Evolutionary conservation across 78 protist species (phyloP), one percentile per base, ranked within the genome.

Genomic region (Salpingoeca rosetta): DNA sequence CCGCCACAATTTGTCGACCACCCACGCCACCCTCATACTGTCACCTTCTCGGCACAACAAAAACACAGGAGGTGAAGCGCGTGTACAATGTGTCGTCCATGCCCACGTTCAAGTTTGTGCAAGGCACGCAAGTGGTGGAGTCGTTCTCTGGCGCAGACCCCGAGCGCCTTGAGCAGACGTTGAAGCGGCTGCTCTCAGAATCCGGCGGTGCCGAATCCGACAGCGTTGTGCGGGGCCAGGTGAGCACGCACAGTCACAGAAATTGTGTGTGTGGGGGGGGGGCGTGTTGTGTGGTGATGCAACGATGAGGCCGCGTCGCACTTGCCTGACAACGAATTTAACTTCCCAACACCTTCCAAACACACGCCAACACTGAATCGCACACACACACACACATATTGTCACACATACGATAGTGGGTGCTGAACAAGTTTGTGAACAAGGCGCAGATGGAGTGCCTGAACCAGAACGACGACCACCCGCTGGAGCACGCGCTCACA

Each of bases 401-500:
- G n/a, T n/a, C n/a, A n/a, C n/a, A n/a, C n/a, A n/a, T n/a, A n/a
- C 65, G 7, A 51, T 51, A 51, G 65, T 51, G 65, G 65, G 17
- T 22, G 65, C 65, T 51, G 65, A 51, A 51, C 65, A 7, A 17
- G 31, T 51, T 51, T 17, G 17, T 51, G 31, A 51, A 51, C 65
- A 51, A 22, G 65, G 31, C 7, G 17, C 65, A 51, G 56, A 28
- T 79, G 41, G 88, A 85, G 44, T 39, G 57, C 17, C 84, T 85
- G 36, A 85, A 85, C 76, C 84, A 79, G 83, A n/a, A 57, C 37
- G 79, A 80, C 17, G 41, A 27, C 28, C 83, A 79, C 77, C 37
- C 76, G 7, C 11, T n/a, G 22, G 36, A 76, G 85, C 43, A 56
- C 40, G 77, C 84, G 17, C 88, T 80, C 1, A 57, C 41, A 11